Conservation (phyloP, 352 stramenopile genomes). For the Pythium sukuiense region DNA sequence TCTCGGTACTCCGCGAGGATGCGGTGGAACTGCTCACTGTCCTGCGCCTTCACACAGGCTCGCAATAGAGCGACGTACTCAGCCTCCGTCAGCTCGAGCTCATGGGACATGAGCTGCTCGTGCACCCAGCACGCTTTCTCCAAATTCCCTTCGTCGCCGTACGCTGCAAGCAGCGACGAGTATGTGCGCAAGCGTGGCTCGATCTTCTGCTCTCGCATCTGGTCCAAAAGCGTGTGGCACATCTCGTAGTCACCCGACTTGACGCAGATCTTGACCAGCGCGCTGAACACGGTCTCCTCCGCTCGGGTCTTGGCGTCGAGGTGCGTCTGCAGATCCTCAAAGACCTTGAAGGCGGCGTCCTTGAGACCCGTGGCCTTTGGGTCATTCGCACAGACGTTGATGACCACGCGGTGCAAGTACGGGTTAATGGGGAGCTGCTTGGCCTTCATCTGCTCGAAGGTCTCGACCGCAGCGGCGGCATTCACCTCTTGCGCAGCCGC, state of each 20-base stretch:
- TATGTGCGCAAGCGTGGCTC: constrained; percentile 75
- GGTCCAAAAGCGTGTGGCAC: constrained; percentile 47
- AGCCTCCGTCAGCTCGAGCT: constrained; percentile 56
- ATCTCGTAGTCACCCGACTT: constrained; percentile 56
- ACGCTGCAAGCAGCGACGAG: constrained; percentile 58
- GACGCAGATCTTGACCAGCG: constrained; percentile 74
- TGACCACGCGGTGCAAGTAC: constrained; percentile 37
- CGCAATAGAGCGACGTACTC: constrained; percentile 66
- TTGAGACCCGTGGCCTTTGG: constrained; percentile 15
- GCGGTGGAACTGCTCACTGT: constrained; percentile 51
- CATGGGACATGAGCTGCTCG: constrained; percentile 42
- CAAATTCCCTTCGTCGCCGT: constrained; percentile 54
- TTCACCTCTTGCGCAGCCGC: constrained; percentile 36
- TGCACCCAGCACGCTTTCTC: constrained; percentile 58
- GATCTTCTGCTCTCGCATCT: constrained; percentile 49
- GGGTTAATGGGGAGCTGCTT: constrained; percentile 20
- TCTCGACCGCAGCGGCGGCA: constrained; percentile 34
- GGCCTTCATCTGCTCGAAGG: constrained; percentile 70
- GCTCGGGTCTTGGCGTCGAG: constrained; percentile 28
- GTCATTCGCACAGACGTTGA: constrained; percentile 34
- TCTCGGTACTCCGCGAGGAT: constrained; percentile 63
- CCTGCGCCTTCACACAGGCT: constrained; percentile 40
- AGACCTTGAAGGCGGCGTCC: constrained; percentile 28
- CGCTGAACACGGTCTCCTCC: constrained; percentile 71
- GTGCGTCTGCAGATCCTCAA: constrained; percentile 21